phyloP scores from a whole-genome alignment of 2,329 filamentous ascomycete species.

The Diaporthe humulicola region DNA sequence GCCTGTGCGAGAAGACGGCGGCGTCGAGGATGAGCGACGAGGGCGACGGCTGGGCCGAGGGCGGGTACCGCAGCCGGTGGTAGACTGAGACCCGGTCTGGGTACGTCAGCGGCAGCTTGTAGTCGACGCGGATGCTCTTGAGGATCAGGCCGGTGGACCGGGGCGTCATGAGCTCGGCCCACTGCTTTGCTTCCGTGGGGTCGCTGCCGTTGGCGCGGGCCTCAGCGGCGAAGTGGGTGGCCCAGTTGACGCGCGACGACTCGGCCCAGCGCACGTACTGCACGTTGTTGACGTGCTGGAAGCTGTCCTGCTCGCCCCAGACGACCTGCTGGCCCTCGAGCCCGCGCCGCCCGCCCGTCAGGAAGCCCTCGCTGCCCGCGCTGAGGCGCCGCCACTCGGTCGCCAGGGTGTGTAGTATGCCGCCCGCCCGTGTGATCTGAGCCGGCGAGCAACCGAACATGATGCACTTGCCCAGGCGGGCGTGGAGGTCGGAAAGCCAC shows the following conservation, averaged over 20 bases:
- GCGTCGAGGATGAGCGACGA: conserved; percentile 72
- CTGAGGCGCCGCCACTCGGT: conserved; percentile 79
- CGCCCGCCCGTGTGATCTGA: conserved; percentile 70
- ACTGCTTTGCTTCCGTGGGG: conserved; percentile 70
- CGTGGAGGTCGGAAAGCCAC: conserved; percentile 79
- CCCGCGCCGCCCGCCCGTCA: conserved; percentile 73
- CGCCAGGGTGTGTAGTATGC: conserved; percentile 71
- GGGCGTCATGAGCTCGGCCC: conserved; percentile 78
- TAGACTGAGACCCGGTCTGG: conserved; percentile 88
- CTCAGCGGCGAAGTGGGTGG: conserved; percentile 71
- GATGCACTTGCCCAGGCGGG: conserved; percentile 80
- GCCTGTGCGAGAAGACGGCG: conserved; percentile 80
- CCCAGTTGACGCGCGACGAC: conserved; percentile 83
- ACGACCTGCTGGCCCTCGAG: conserved; percentile 76
- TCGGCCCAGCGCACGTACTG: conserved; percentile 88
- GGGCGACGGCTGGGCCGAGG: conserved; percentile 54
- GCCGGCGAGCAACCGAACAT: conserved; percentile 75
- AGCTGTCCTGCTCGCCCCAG: conserved; percentile 87
- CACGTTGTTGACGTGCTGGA: conserved; percentile 88
- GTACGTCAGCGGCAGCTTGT: conserved; percentile 86
- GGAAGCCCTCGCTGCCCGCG: conserved; percentile 81
- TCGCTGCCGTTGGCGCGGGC: conserved; percentile 65
- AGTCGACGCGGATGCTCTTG: conserved; percentile 83
- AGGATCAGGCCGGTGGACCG: conserved; percentile 80
- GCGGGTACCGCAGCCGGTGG: conserved; percentile 77